Evolutionary conservation across 257 asterid species (phyloP).

Genomic region (Handroanthus guayacan): DNA sequence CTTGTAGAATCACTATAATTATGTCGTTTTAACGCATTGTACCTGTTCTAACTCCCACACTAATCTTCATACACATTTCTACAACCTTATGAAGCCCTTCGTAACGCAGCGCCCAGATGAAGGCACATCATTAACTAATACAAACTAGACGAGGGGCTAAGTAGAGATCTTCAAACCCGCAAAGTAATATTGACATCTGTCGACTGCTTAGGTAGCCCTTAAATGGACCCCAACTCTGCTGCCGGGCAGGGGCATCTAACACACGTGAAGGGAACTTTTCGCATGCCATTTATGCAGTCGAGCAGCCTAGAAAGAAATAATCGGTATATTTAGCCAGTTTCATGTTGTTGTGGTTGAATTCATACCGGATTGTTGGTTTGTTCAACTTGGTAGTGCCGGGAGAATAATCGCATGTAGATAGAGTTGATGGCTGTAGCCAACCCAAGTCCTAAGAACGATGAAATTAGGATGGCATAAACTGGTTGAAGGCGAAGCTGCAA

Average conservation of each 20-base stretch:
- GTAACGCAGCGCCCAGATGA: neutral
- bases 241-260: neutral
- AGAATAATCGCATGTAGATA: slow-evolving; percentile 50
- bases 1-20: too few species aligned
- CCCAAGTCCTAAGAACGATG: slow-evolving; percentile 71
- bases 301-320: slow-evolving; percentile 17
- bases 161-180: neutral
- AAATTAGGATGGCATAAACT: slow-evolving; percentile 64
- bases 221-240: neutral
- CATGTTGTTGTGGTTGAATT: slow-evolving; percentile 26
- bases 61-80: neutral
- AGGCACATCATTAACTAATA: neutral
- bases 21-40: too few species aligned
- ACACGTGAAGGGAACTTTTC: too few species aligned
- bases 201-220: neutral
- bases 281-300: neutral
- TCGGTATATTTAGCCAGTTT: neutral
- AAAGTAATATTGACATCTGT: neutral
- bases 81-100: slow-evolving; percentile 6
- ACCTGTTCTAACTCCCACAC: slow-evolving; percentile 1
- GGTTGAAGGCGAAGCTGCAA: slow-evolving; percentile 69
- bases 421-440: slow-evolving; percentile 57
- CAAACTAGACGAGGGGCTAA: neutral
- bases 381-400: slow-evolving; percentile 51
- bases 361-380: slow-evolving; percentile 52